A percentile compares a stretch with the other conserved stretches of the same genome.
Evolutionary conservation across 2,329 filamentous ascomycete genomes (phyloP).

Genomic region (Akanthomyces uredinophilus): DNA sequence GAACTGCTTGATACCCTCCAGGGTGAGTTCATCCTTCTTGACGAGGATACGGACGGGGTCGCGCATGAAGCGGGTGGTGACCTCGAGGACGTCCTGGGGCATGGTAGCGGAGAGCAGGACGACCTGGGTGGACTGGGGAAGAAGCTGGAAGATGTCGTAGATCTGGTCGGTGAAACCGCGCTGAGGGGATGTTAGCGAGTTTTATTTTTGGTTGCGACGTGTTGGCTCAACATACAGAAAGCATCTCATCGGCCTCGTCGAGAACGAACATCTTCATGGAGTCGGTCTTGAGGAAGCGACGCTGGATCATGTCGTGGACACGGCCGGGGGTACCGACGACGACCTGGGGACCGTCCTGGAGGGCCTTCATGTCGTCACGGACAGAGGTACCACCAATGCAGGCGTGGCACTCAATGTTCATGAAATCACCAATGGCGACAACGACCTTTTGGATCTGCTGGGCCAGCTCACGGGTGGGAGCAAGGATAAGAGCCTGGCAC

Average conservation of each 20-base stretch:
- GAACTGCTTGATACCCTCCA: conserved; percentile 99
- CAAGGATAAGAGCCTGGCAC: conserved; percentile 96
- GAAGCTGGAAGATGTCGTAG: conserved; percentile 99
- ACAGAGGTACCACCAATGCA: conserved; percentile 99
- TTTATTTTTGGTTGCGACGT: background rate
- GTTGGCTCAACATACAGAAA: conserved; percentile 62
- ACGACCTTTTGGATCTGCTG: conserved; percentile 99
- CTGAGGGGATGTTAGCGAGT: conserved; percentile 40
- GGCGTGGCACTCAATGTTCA: conserved; percentile 98
- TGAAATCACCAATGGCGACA: conserved; percentile 97
- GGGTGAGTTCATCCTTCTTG: conserved; percentile 99
- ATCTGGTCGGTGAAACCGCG: conserved; percentile 99
- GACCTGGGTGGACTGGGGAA: conserved; percentile 96
- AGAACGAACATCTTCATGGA: conserved; percentile 99
- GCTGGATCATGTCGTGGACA: conserved; percentile 99
- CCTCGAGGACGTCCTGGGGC: conserved; percentile 97
- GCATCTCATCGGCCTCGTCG: conserved; percentile 98
- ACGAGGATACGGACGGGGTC: conserved; percentile 98
- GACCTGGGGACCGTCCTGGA: conserved; percentile 92
- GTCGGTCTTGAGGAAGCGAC: conserved; percentile 93
- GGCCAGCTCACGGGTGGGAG: conserved; percentile 95
- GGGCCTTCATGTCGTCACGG: conserved; percentile 96
- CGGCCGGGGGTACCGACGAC: conserved; percentile 97
- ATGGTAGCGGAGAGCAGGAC: conserved; percentile 97
- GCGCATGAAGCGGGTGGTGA: conserved; percentile 99